Conservation (phyloP, 805 yeast genomes). For the Martiniozyma abietophila region DNA sequence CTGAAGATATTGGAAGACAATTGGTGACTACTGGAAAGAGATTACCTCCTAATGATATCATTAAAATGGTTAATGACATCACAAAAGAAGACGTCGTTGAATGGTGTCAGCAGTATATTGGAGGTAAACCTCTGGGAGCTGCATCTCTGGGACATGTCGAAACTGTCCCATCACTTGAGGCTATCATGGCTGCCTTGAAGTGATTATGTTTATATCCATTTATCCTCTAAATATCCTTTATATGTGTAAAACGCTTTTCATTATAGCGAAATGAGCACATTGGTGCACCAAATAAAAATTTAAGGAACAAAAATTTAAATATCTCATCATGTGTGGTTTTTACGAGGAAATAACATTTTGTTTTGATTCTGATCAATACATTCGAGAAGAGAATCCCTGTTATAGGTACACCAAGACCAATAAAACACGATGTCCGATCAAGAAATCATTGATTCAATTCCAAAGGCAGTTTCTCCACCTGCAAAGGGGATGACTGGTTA, state of each 20-base stretch:
- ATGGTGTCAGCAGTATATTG: slow-evolving; percentile 55
- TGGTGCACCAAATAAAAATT: too few relatives aligned
- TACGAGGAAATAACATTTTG: too few relatives aligned
- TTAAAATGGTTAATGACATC: slow-evolving; percentile 66
- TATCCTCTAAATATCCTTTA: not conserved
- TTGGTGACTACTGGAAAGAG: slow-evolving; percentile 86
- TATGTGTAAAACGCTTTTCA: too few relatives aligned
- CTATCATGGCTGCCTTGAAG: slow-evolving; percentile 1
- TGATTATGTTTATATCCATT: not conserved
- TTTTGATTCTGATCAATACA: too few relatives aligned
- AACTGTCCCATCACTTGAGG: slow-evolving; percentile 3
- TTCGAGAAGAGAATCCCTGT: too few relatives aligned
- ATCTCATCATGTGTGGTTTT: too few relatives aligned
- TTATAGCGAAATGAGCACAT: too few relatives aligned
- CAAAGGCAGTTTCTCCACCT: slow-evolving; percentile 46
- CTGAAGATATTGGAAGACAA: slow-evolving; percentile 97
- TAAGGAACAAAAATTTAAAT: too few relatives aligned
- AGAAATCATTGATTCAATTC: slow-evolving; percentile 22
- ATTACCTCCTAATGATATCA: slow-evolving; percentile 64
- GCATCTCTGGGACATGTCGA: slow-evolving; percentile 4
- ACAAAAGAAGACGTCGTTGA: slow-evolving; percentile 68
- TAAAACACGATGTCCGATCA: slow-evolving; percentile 17
- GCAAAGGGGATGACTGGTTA: slow-evolving; percentile 53
- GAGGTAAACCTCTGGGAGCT: slow-evolving; percentile 37
- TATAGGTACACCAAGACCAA: too few relatives aligned